Evolutionary conservation across 2,329 filamentous ascomycete species (phyloP).

Genomic region (Beauveria caledonica): DNA sequence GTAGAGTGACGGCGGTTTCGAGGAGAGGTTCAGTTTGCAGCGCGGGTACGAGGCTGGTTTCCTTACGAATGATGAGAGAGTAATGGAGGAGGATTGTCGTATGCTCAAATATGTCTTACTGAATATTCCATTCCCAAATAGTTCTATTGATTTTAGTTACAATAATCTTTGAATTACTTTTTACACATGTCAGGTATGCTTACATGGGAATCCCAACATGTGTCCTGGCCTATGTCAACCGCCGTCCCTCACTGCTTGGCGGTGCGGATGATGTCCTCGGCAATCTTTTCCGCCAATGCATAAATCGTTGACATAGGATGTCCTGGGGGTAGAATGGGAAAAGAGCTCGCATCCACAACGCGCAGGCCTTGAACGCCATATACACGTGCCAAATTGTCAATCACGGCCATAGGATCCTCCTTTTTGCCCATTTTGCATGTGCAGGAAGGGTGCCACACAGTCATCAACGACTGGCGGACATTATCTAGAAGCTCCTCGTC

Average conservation of each 20-base stretch:
- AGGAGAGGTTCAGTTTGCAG: too few relatives aligned
- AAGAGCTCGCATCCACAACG: conserved; percentile 53
- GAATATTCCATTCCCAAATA: too few relatives aligned
- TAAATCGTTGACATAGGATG: conserved; percentile 19
- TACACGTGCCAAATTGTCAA: conserved; percentile 49
- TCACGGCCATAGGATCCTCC: conserved; percentile 47
- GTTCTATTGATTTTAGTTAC: too few relatives aligned
- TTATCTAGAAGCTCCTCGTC: background rate
- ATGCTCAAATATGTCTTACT: too few relatives aligned
- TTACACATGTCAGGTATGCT: too few relatives aligned
- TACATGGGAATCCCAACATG: too few relatives aligned
- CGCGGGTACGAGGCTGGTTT: too few relatives aligned
- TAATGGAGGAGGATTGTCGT: too few relatives aligned
- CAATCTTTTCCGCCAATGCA: conserved; percentile 21
- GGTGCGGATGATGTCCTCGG: conserved; percentile 13
- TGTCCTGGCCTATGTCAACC: too few relatives aligned
- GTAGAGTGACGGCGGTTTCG: too few relatives aligned
- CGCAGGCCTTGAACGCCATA: conserved; percentile 45
- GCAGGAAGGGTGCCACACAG: conserved; percentile 7
- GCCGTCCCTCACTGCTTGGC: background rate
- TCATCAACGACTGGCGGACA: background rate
- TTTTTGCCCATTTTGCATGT: conserved; percentile 34
- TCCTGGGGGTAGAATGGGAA: conserved; percentile 19
- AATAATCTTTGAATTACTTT: too few relatives aligned
- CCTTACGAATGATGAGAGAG: too few relatives aligned